Conservation (phyloP, 2,329 filamentous ascomycete genomes). For the Diaporthe citriasiana region DNA sequence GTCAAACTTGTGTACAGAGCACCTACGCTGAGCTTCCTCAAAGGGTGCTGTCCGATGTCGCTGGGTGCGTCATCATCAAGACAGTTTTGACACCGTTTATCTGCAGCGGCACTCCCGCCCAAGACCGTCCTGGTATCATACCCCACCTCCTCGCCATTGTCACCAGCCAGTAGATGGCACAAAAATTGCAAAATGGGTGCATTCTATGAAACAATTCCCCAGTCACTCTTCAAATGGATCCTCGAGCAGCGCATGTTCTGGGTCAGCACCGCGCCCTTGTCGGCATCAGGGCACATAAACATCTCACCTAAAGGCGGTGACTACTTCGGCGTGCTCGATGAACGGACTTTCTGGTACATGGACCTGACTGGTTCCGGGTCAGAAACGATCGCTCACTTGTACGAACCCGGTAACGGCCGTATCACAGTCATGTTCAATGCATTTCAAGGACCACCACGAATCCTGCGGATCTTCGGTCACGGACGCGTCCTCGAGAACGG, state of each 20-base stretch:
- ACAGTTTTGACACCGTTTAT: not conserved
- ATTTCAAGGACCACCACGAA: slow-evolving; percentile 56
- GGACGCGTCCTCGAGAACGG: slow-evolving; percentile 54
- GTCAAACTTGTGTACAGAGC: too few relatives aligned
- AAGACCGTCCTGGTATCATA: not conserved
- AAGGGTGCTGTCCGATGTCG: slow-evolving; percentile 16
- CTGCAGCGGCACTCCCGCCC: not conserved
- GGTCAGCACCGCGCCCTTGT: slow-evolving; percentile 78
- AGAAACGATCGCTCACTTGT: slow-evolving; percentile 82
- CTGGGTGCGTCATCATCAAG: slow-evolving; percentile 7
- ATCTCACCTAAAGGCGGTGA: slow-evolving; percentile 80
- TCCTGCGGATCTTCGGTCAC: slow-evolving; percentile 56
- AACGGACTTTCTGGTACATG: slow-evolving; percentile 76
- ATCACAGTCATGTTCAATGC: slow-evolving; percentile 79
- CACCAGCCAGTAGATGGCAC: not conserved
- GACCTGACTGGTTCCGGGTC: slow-evolving; percentile 82
- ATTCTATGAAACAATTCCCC: slow-evolving; percentile 55
- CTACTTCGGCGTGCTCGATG: slow-evolving; percentile 72
- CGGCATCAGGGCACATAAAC: slow-evolving; percentile 77
- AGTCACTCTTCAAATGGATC: slow-evolving; percentile 73
- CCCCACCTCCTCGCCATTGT: not conserved
- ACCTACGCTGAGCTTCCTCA: too few relatives aligned
- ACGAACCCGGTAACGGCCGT: slow-evolving; percentile 77
- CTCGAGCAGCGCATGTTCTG: slow-evolving; percentile 80
- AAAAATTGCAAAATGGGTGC: slow-evolving; percentile 33